Base-by-base conservation (phyloP, 192 early-diverging fungal genomes). In the Dimargaris xerosporica region DNA sequence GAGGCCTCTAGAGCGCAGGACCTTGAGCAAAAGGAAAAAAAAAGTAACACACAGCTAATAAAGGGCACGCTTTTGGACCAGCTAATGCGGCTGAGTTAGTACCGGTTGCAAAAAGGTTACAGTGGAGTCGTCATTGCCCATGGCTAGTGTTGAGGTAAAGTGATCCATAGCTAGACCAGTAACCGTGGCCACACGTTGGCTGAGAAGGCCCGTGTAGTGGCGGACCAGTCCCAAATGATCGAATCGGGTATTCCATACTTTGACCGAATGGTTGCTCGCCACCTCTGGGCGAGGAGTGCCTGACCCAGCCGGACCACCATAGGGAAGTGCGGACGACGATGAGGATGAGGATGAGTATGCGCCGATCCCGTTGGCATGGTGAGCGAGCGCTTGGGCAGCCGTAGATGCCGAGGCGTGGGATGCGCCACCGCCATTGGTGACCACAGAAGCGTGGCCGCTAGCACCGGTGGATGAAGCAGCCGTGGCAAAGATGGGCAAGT, bases 211-310 rank as follows among this genome's bases (percentile, higher is more conserved):
- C 15, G 56, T 59, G 16, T 31, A 39, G 41, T 39, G 56, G 2
- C 31, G 56, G 0, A 69, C 67, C 13, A 68, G 59, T 31, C 76
- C 76, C 44, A 78, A 67, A 17, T 67, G 65, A 42, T 61, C 64
- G 48, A 71, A 69, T 0, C 68, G 54, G 67, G 67, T 71, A 62
- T 78, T 73, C 76, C 76, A 78, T 44, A 78, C 34, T 46, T 73
- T 72, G 23, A 73, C 76, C 2, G 69, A 64, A 0, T 67, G 64
- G 7, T 64, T 66, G 1, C 73, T 74, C 15, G 71, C 68, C 2
- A 69, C 69, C 68, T 73, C 54, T 29, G 61, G 63, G n/a, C 56
- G 56, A 9, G 15, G 16, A 25, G 21, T 12, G 11, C 52, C 52
- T 19, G 19, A n/a, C 2, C 2, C 21, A 2, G 46, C 15, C 12